Conservation (phyloP, 768 basidiomycete genomes). For the Pleurotus cornucopiae region DNA sequence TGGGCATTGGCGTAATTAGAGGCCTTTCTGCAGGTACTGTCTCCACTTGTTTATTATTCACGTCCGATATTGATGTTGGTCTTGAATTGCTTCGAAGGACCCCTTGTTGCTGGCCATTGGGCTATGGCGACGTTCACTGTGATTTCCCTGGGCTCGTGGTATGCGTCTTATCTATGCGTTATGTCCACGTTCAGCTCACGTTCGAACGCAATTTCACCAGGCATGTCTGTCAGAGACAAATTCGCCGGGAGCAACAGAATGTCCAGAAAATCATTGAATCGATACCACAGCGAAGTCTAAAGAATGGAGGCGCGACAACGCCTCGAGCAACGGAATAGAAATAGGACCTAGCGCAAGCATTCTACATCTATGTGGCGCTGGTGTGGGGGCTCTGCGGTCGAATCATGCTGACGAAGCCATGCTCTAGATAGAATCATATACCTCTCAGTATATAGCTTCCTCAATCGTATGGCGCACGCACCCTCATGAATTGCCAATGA, state of each 20-base stretch:
- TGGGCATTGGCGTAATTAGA: constrained; percentile 72
- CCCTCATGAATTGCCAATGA: neutral
- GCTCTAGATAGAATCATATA: neutral
- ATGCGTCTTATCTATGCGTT: constrained; percentile 18
- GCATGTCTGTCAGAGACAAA: constrained; percentile 6
- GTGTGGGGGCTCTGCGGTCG: neutral
- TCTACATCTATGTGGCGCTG: too few species aligned
- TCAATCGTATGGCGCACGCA: neutral
- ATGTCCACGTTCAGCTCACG: neutral
- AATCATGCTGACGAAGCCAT: neutral
- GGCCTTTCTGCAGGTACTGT: constrained; percentile 55
- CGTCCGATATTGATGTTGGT: too few species aligned
- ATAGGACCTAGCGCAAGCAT: neutral
- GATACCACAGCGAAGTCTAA: constrained; percentile 3
- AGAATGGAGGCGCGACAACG: neutral
- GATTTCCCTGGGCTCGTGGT: constrained; percentile 71
- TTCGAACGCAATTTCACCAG: neutral
- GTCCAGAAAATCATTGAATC: constrained; percentile 5
- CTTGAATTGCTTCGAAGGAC: constrained; percentile 31
- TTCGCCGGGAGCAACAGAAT: neutral
- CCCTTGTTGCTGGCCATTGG: constrained; percentile 73
- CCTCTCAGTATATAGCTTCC: too few species aligned
- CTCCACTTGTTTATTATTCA: constrained; percentile 2
- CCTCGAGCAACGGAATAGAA: neutral
- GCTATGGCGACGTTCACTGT: constrained; percentile 69